Evolutionary conservation across 257 asterid genomes (phyloP).

Genomic region (Avicennia marina): DNA sequence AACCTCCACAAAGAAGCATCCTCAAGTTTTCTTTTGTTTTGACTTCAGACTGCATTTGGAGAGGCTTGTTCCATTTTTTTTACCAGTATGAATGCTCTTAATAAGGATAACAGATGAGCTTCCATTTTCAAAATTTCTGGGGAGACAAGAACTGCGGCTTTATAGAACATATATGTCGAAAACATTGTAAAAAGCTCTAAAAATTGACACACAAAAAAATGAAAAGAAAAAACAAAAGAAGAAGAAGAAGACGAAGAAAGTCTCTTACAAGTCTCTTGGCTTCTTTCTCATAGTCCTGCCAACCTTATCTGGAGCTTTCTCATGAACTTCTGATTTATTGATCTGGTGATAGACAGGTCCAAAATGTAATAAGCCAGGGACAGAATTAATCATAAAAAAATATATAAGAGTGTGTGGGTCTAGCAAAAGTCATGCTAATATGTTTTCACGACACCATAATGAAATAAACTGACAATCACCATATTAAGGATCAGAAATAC

Average conservation of each 20-base stretch:
- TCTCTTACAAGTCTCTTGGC: constrained; percentile 43
- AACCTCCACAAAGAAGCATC: constrained; percentile 6
- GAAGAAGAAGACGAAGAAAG: not conserved
- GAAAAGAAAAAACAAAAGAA: not conserved
- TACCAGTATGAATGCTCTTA: constrained; percentile 48
- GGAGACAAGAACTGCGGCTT: constrained; percentile 14
- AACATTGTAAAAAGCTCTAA: too few species aligned
- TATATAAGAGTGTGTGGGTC: too few species aligned
- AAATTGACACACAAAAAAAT: not conserved
- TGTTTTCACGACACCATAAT: too few species aligned
- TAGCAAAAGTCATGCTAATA: constrained; percentile 8
- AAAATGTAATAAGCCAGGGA: not conserved
- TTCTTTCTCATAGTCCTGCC: constrained; percentile 35
- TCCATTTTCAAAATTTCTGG: constrained; percentile 37
- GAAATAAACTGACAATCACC: constrained; percentile 1
- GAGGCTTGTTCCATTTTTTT: constrained; percentile 36
- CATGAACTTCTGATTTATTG: constrained; percentile 25
- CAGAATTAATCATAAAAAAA: too few species aligned
- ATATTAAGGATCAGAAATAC: too few species aligned
- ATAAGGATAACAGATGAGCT: constrained; percentile 55
- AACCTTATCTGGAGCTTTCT: constrained; percentile 29
- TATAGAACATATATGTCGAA: constrained; percentile 6
- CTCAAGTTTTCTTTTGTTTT: constrained; percentile 28
- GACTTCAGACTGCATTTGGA: constrained; percentile 37
- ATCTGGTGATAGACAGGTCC: constrained; percentile 17